These are phyloP conservation scores for Arthroderma sp. DNA, from an alignment of 2,329 filamentous ascomycete species.

Conservation along the genomic window DNA sequence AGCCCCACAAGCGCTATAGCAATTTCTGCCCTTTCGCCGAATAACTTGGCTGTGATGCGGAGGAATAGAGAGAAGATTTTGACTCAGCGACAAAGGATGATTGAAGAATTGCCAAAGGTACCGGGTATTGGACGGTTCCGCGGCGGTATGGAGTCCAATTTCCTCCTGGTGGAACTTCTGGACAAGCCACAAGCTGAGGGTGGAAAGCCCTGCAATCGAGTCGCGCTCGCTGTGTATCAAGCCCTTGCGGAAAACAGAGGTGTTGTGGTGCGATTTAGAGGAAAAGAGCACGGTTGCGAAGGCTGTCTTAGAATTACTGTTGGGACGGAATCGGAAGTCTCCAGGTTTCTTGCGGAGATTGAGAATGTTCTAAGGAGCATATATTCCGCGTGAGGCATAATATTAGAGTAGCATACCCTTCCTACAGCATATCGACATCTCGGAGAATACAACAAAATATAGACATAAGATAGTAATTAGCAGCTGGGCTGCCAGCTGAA, in stretches of 20 bases:
- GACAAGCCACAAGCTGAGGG: slow-evolving; percentile 41
- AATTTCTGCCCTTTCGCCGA: slow-evolving; percentile 51
- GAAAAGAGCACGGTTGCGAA: slow-evolving; percentile 78
- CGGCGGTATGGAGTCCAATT: slow-evolving; percentile 74
- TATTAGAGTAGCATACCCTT: neutral
- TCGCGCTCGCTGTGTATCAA: slow-evolving; percentile 71
- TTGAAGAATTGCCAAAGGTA: slow-evolving; percentile 59
- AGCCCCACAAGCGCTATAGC: slow-evolving; percentile 77
- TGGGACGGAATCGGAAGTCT: slow-evolving; percentile 77
- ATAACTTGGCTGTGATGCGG: slow-evolving; percentile 61
- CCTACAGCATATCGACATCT: neutral
- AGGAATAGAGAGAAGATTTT: slow-evolving; percentile 57
- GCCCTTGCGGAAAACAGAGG: slow-evolving; percentile 70
- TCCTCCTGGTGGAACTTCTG: slow-evolving; percentile 79
- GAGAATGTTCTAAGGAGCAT: slow-evolving; percentile 38
- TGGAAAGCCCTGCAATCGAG: slow-evolving; percentile 64
- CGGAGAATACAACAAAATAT: neutral
- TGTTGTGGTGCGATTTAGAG: slow-evolving; percentile 86
- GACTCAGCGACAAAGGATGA: slow-evolving; percentile 60
- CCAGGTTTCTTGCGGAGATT: slow-evolving; percentile 60
- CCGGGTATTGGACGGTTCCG: slow-evolving; percentile 66
- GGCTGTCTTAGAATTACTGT: slow-evolving; percentile 87
- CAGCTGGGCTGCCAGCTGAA: no score
- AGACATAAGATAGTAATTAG: neutral
- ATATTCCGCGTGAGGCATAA: slow-evolving; percentile 22